phyloP scores from a whole-genome alignment of 164 flowering plant genomes.

The Tetracentron sinense region DNA sequence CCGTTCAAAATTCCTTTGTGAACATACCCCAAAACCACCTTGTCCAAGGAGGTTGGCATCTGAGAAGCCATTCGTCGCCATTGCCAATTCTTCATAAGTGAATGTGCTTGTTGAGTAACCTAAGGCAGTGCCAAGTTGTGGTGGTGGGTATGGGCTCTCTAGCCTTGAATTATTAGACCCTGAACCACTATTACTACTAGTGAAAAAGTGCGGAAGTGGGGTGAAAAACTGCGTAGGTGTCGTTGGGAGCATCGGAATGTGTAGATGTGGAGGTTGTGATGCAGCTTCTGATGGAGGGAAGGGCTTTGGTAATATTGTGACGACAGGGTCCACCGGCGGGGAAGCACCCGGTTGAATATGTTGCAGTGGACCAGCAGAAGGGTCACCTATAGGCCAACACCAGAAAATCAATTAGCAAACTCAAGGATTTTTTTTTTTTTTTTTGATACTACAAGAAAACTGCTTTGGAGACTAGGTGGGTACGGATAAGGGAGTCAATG shows the following conservation, averaged over 20 bases:
- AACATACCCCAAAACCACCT: constrained; percentile 98
- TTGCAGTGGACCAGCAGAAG: constrained; percentile 42
- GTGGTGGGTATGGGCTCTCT: constrained; percentile 52
- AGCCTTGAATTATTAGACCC: constrained; percentile 64
- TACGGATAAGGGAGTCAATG: too few species aligned
- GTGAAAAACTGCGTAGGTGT: too few species aligned
- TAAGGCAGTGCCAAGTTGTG: constrained; percentile 59
- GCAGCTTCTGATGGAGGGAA: constrained; percentile 51
- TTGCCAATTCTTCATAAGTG: constrained; percentile 73
- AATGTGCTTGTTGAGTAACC: constrained; percentile 79
- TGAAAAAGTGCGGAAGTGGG: too few species aligned
- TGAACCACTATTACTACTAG: constrained; percentile 67
- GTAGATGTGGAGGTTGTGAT: constrained; percentile 47
- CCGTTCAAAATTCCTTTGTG: constrained; percentile 85
- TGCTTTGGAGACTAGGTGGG: too few species aligned
- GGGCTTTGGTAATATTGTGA: constrained; percentile 38
- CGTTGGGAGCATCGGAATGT: too few species aligned
- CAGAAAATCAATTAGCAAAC: not conserved
- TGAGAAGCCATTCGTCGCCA: constrained; percentile 94
- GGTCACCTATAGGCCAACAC: constrained; percentile 29
- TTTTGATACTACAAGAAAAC: too few species aligned
- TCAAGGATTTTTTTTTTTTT: too few species aligned
- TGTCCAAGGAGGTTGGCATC: constrained; percentile 86
- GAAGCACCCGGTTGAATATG: constrained; percentile 64
- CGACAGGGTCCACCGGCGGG: constrained; percentile 47